Evolutionary conservation across 1,284 basidiomycete genomes (phyloP).

Genomic region (Cryptococcus amylolentus): DNA sequence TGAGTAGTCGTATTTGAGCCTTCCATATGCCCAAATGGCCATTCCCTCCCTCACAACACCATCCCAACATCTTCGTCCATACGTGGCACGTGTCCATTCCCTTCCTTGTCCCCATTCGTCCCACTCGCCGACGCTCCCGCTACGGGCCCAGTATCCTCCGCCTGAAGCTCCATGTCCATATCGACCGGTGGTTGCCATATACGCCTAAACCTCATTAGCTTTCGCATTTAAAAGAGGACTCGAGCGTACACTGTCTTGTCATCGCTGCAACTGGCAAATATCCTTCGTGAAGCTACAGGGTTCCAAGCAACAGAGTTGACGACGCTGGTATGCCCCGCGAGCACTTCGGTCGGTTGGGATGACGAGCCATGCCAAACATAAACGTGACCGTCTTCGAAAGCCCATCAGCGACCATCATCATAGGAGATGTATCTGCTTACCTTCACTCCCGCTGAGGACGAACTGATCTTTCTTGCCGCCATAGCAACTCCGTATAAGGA

Average conservation of each 20-base stretch:
- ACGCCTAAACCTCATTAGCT: constrained; percentile 13
- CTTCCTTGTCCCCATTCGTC: constrained; percentile 2
- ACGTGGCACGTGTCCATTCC: neutral
- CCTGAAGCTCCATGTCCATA: constrained; percentile 22
- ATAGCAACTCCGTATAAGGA: constrained; percentile 88
- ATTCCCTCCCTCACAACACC: neutral
- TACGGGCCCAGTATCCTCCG: constrained; percentile 6
- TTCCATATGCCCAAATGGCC: too few relatives aligned
- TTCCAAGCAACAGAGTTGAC: constrained; percentile 98
- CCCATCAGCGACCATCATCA: neutral
- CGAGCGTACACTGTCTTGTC: constrained; percentile 63
- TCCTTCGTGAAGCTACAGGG: constrained; percentile 66
- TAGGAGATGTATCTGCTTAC: constrained; percentile 52
- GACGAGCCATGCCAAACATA: constrained; percentile 94
- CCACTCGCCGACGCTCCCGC: constrained; percentile 1
- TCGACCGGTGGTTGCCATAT: constrained; percentile 32
- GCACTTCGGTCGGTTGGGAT: constrained; percentile 72
- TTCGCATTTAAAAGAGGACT: neutral
- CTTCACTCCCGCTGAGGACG: constrained; percentile 91
- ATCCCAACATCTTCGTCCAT: neutral
- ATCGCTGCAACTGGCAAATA: constrained; percentile 93
- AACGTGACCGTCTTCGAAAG: constrained; percentile 68
- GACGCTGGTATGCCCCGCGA: constrained; percentile 78
- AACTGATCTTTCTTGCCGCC: constrained; percentile 88
- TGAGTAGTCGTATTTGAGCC: too few relatives aligned